phyloP scores from a whole-genome alignment of 192 early-diverging fungal genomes.

The Coemansia sp. region DNA sequence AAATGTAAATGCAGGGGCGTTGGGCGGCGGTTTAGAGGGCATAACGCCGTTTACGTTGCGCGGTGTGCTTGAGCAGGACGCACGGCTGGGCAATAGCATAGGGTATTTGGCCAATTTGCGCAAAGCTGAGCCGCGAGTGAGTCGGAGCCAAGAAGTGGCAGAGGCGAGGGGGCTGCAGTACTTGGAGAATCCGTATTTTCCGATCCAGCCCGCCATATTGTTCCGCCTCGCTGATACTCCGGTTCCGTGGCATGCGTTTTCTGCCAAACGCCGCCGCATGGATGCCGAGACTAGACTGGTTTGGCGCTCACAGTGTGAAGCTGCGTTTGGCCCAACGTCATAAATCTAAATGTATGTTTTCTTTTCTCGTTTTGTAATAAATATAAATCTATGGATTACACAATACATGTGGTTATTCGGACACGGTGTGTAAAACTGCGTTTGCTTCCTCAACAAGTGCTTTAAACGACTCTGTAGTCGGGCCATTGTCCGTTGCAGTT shows the following conservation, averaged over 20 bases:
- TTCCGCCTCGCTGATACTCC: conserved; percentile 42
- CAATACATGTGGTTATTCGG: neutral
- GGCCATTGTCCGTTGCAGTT: neutral
- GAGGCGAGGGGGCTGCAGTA: conserved; percentile 21
- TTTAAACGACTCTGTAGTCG: conserved; percentile 8
- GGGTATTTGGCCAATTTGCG: conserved; percentile 29
- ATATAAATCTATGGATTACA: too few species aligned
- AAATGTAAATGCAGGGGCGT: conserved; percentile 11
- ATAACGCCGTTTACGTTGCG: conserved; percentile 54
- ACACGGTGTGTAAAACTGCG: neutral
- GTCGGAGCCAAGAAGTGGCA: neutral
- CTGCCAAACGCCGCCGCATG: conserved; percentile 36
- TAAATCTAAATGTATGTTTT: neutral
- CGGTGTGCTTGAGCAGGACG: conserved; percentile 37
- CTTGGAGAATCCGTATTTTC: conserved; percentile 49
- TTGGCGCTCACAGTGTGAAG: conserved; percentile 41
- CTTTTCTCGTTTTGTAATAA: neutral
- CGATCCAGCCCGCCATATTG: conserved; percentile 38
- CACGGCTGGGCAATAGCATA: neutral
- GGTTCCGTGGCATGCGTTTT: conserved; percentile 38
- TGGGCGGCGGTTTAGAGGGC: conserved; percentile 33
- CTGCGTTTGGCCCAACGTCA: conserved; percentile 16
- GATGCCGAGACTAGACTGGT: conserved; percentile 44
- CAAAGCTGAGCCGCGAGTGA: neutral
- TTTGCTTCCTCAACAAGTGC: conserved; percentile 1